These are phyloP conservation scores for Gaultheria prostrata DNA, from an alignment of 148 eudicot genomes.

Conservation along the genomic window DNA sequence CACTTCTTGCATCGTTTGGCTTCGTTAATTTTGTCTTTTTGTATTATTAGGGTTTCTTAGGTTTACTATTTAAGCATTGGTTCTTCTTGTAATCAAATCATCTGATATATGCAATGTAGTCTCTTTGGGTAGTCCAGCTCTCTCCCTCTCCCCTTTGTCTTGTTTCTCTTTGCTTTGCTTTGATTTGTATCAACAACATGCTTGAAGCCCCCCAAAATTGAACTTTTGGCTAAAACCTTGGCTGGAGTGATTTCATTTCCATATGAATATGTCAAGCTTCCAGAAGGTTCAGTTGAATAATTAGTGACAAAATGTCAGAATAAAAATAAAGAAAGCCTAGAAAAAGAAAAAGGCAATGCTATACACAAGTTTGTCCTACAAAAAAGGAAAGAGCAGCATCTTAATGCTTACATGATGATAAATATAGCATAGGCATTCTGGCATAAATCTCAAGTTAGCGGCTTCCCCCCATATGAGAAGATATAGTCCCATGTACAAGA, in stretches of 20 bases:
- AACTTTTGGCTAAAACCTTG: neutral
- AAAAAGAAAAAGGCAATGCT: slow-evolving; percentile 3
- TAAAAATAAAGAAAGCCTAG: neutral
- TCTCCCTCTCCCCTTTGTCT: too few relatives aligned
- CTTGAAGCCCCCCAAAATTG: neutral
- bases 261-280: neutral
- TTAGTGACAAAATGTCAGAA: neutral
- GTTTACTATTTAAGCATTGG: too few relatives aligned
- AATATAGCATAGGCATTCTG: slow-evolving; percentile 96
- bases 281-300: neutral
- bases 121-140: too few relatives aligned
- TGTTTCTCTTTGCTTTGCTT: too few relatives aligned
- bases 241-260: neutral
- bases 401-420: slow-evolving; percentile 80
- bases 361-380: neutral
- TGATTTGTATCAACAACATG: too few relatives aligned
- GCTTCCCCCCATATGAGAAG: slow-evolving; percentile 99
- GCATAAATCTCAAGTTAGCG: slow-evolving; percentile 98
- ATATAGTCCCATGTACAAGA: slow-evolving; percentile 94
- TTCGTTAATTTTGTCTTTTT: too few relatives aligned
- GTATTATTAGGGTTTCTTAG: too few relatives aligned
- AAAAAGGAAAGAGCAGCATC: slow-evolving; percentile 2
- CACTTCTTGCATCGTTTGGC: too few relatives aligned
- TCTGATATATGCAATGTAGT: too few relatives aligned
- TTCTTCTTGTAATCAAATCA: too few relatives aligned